Evolutionary conservation across 176 grass and related monocot genomes (phyloP).

Genomic region (Otatea glauca): DNA sequence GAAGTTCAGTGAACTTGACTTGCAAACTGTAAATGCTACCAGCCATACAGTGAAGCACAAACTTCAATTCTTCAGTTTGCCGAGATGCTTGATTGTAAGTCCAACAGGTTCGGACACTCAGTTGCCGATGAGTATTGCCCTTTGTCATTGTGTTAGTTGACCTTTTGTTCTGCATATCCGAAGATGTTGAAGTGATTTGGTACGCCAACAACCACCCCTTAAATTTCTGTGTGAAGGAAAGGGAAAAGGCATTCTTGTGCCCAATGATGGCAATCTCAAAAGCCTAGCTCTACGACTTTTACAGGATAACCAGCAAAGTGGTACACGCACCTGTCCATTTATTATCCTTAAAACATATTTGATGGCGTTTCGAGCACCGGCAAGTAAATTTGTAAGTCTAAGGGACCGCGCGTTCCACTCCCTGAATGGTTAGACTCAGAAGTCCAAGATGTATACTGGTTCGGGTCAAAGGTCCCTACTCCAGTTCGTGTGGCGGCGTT

Average conservation of each 20-base stretch:
- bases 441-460: too few species aligned
- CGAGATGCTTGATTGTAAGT: slow-evolving; percentile 24
- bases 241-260: neutral
- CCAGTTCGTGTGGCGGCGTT: too few species aligned
- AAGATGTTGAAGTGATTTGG: slow-evolving; percentile 20
- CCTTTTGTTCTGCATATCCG: slow-evolving; percentile 10
- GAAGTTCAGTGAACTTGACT: neutral
- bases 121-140: slow-evolving; percentile 19
- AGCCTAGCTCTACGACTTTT: neutral
- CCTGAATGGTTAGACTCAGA: too few species aligned
- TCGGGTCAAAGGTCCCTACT: too few species aligned
- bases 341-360: too few species aligned
- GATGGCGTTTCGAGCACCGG: too few species aligned
- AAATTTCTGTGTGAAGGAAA: neutral
- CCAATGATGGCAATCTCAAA: slow-evolving; percentile 14
- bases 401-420: too few species aligned
- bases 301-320: neutral
- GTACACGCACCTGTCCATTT: too few species aligned
- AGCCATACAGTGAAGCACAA: neutral
- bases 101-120: neutral
- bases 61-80: neutral
- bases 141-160: slow-evolving; percentile 40
- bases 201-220: slow-evolving; percentile 16
- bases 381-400: too few species aligned
- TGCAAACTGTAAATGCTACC: neutral